These are phyloP conservation scores for Guillardia theta DNA, from an alignment of 78 protist genomes.

Conservation along the genomic window DNA sequence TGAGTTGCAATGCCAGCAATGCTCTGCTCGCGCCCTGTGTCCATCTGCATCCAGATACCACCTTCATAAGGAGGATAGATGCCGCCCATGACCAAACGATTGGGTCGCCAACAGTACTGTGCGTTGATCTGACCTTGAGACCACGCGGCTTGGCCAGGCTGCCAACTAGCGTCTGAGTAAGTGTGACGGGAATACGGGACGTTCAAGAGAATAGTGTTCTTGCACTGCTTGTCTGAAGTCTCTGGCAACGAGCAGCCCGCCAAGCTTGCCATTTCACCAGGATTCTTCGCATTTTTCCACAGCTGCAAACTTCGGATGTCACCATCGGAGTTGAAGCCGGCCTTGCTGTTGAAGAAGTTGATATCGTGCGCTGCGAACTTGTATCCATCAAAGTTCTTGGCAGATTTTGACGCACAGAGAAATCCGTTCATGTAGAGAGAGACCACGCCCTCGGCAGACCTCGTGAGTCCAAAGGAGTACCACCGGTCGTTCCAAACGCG, in stretches of 20 bases:
- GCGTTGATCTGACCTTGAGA: not conserved
- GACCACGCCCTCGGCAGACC: not conserved
- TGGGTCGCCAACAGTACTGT: not conserved
- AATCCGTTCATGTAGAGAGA: not conserved
- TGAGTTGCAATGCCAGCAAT: not conserved
- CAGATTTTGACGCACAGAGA: not conserved
- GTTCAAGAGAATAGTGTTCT: not conserved
- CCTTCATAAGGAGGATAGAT: too few species aligned
- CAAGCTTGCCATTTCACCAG: not conserved
- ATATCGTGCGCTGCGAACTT: not conserved
- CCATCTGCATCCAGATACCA: not conserved
- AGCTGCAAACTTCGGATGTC: not conserved
- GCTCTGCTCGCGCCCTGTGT: not conserved
- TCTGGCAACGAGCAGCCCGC: constrained; percentile 4
- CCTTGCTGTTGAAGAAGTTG: not conserved
- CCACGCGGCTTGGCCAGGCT: too few species aligned
- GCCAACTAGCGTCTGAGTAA: not conserved
- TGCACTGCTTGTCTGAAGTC: not conserved
- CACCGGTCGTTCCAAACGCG: not conserved
- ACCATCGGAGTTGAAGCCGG: not conserved
- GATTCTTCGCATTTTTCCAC: not conserved
- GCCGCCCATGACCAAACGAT: too few species aligned
- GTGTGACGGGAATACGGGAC: not conserved
- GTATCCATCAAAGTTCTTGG: not conserved
- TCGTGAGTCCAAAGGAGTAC: not conserved